Percentiles rank a stretch among this genome's conserved stretches.
phyloP scores from a whole-genome alignment of 306 rosid species.

The Fragaria vesca region DNA sequence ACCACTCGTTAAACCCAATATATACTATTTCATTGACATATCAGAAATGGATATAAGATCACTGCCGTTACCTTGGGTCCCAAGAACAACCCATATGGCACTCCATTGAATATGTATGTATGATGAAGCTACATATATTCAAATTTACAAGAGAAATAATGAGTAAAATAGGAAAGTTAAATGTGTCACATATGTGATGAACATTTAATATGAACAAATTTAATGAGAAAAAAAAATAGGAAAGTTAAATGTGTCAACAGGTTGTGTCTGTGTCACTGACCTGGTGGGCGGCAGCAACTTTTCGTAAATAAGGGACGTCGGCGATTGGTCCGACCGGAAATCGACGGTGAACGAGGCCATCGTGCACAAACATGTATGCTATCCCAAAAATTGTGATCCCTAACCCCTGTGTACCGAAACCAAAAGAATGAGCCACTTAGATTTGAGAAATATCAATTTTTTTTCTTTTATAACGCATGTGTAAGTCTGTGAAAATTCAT shows the following conservation, averaged over 20 bases:
- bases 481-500: background rate
- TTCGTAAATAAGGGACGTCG: slow-evolving; percentile 72
- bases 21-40: background rate
- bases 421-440: background rate
- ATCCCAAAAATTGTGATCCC: slow-evolving; percentile 88
- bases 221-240: background rate
- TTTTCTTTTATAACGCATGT: background rate
- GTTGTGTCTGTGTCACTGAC: slow-evolving; percentile 20
- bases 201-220: background rate
- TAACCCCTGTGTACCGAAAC: slow-evolving; percentile 49
- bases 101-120: slow-evolving; percentile 63
- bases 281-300: slow-evolving; percentile 85
- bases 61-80: slow-evolving; percentile 68
- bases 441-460: background rate
- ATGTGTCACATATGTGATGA: no score
- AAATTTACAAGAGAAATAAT: background rate
- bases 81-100: slow-evolving; percentile 85
- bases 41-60: background rate
- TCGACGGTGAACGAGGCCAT: slow-evolving; percentile 84
- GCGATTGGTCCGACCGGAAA: slow-evolving; percentile 94
- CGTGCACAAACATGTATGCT: slow-evolving; percentile 98
- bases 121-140: slow-evolving; percentile 62
- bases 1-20: background rate
- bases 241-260: background rate
- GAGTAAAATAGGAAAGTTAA: background rate